Percentiles rank a stretch among this genome's conserved stretches.
These are phyloP conservation scores for Lactifluus piperatus DNA, from an alignment of 768 basidiomycete genomes.

Conservation along the genomic window DNA sequence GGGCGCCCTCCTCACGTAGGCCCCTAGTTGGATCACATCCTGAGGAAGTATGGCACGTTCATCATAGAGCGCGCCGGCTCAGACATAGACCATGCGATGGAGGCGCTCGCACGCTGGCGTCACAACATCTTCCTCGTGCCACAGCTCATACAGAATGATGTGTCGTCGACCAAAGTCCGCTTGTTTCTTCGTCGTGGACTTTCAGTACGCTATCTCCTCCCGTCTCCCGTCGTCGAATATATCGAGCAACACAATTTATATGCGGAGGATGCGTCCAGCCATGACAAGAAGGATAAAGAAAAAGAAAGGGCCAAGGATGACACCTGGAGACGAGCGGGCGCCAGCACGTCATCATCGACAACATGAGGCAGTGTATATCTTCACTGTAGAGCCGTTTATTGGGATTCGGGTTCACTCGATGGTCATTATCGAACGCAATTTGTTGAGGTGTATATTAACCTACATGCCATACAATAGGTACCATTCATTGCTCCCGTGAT, in stretches of 20 bases:
- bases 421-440: background rate
- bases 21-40: conserved; percentile 83
- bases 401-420: background rate
- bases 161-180: conserved; percentile 89
- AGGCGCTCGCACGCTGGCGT: conserved; percentile 23
- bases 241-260: conserved; percentile 81
- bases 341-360: conserved; percentile 5
- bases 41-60: conserved; percentile 89
- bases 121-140: conserved; percentile 60
- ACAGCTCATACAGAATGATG: conserved; percentile 95
- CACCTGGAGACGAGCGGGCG: background rate
- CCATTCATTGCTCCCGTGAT: background rate
- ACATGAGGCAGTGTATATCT: background rate
- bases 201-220: conserved; percentile 84
- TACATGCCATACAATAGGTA: background rate
- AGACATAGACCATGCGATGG: conserved; percentile 26
- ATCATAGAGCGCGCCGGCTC: conserved; percentile 95
- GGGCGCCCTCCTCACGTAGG: conserved; percentile 10
- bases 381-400: conserved; percentile 1
- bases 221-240: conserved; percentile 86
- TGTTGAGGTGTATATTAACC: background rate
- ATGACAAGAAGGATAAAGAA: conserved; percentile 34
- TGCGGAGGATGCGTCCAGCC: conserved; percentile 43
- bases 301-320: conserved; percentile 16
- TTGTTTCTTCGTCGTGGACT: conserved; percentile 72